These are phyloP conservation scores for Papiliotrema terrestris DNA, from an alignment of 1,284 basidiomycete genomes.

Conservation along the genomic window DNA sequence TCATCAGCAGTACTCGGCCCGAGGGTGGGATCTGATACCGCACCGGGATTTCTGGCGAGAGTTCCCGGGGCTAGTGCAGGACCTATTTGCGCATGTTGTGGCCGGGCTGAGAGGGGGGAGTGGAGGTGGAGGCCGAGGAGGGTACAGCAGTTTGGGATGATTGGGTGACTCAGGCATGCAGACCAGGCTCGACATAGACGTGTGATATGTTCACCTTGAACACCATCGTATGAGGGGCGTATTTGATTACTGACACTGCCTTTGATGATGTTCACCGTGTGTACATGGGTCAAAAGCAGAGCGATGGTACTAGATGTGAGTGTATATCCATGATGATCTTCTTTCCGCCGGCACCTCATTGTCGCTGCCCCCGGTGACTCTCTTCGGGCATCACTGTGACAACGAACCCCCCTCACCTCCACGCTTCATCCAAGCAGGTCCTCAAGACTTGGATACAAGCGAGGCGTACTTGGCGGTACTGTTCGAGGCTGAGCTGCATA, in stretches of 20 bases:
- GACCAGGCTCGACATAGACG: constrained; percentile 3
- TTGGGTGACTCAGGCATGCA: background rate
- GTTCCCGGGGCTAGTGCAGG: constrained; percentile 37
- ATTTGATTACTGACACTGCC: no score
- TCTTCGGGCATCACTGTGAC: no score
- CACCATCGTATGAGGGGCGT: no score
- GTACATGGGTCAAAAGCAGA: no score
- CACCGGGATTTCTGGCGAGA: constrained; percentile 51
- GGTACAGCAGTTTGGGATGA: constrained; percentile 41
- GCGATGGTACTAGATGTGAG: no score
- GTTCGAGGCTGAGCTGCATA: no score
- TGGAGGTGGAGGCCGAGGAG: constrained; percentile 30
- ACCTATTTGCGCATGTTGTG: constrained; percentile 42
- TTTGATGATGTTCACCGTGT: no score
- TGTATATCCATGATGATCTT: no score
- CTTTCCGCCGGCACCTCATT: no score
- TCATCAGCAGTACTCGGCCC: constrained; percentile 48
- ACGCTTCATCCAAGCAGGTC: background rate
- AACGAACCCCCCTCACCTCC: no score
- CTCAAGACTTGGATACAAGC: background rate
- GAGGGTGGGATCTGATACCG: constrained; percentile 48
- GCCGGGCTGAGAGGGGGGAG: constrained; percentile 31
- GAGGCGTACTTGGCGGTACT: no score
- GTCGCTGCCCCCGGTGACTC: no score
- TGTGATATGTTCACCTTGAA: constrained; percentile 4